These are phyloP conservation scores for Hemileccinum rubropunctum DNA, from an alignment of 768 basidiomycete genomes.

Conservation along the genomic window DNA sequence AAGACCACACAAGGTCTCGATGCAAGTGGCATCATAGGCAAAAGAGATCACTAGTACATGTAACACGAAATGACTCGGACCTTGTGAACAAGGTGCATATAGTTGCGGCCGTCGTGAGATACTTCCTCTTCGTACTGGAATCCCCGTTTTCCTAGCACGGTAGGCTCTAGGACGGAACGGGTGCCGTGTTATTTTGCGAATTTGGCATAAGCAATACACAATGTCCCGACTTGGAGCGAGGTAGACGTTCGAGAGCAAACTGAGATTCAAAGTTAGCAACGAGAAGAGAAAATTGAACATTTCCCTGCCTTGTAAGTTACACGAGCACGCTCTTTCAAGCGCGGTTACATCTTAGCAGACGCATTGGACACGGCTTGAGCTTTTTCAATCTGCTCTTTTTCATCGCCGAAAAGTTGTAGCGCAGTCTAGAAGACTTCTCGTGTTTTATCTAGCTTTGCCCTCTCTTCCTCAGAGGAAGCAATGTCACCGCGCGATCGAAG, in stretches of 20 bases:
- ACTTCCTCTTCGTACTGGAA: constrained; percentile 99
- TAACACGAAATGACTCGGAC: too few species aligned
- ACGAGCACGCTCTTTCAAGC: constrained; percentile 92
- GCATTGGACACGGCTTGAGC: constrained; percentile 89
- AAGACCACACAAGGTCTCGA: too few species aligned
- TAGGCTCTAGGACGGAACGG: constrained; percentile 82
- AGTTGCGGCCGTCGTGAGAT: constrained; percentile 79
- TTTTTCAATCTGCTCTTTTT: constrained; percentile 83
- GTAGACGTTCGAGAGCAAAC: constrained; percentile 94
- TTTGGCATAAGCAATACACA: constrained; percentile 93
- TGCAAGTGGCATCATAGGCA: too few species aligned
- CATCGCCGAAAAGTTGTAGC: constrained; percentile 86
- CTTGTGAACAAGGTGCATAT: too few species aligned
- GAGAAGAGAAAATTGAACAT: neutral
- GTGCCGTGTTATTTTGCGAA: constrained; percentile 99
- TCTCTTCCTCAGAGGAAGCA: constrained; percentile 88
- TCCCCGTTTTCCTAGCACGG: constrained; percentile 94
- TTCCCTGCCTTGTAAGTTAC: constrained; percentile 93
- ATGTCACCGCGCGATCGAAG: constrained; percentile 94
- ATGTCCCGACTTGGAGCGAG: constrained; percentile 85
- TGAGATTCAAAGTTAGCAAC: constrained; percentile 28
- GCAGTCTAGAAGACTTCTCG: constrained; percentile 90
- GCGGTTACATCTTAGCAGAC: constrained; percentile 97
- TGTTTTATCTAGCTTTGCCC: constrained; percentile 62
- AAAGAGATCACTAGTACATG: too few species aligned